These are phyloP conservation scores for Heracleum sosnowskyi DNA, from an alignment of 129 eudicot genomes.

Conservation along the genomic window DNA sequence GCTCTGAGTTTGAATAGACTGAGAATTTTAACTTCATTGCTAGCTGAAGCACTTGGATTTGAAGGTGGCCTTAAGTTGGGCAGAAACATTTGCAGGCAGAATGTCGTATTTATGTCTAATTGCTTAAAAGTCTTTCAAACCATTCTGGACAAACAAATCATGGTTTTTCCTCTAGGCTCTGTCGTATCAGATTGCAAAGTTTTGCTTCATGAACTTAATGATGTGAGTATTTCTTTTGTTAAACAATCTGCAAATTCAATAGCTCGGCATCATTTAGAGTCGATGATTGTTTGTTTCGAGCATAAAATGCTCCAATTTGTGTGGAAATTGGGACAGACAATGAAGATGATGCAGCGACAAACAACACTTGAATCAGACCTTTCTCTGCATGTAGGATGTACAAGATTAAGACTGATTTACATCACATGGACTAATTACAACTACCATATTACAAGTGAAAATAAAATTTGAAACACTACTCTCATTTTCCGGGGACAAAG, in stretches of 20 bases:
- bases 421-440: neutral
- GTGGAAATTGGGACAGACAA: neutral
- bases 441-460: neutral
- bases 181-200: neutral
- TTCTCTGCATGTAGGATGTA: neutral
- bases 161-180: neutral
- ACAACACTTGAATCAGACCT: neutral
- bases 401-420: neutral
- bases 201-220: neutral
- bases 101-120: neutral
- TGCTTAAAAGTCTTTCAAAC: neutral
- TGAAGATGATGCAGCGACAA: neutral
- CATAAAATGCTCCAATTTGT: neutral
- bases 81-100: neutral
- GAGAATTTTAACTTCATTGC: neutral
- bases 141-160: neutral
- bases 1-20: neutral
- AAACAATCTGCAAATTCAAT: neutral
- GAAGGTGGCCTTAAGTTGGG: neutral
- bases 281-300: neutral
- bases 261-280: too few relatives aligned
- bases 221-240: too few relatives aligned
- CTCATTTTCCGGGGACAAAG: conserved; percentile 33
- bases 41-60: neutral
- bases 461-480: neutral